A percentile compares a stretch with the other conserved stretches of the same genome.
phyloP scores from a whole-genome alignment of 371 early-diverging fungal genomes.

The Lichtheimia corymbifera region DNA sequence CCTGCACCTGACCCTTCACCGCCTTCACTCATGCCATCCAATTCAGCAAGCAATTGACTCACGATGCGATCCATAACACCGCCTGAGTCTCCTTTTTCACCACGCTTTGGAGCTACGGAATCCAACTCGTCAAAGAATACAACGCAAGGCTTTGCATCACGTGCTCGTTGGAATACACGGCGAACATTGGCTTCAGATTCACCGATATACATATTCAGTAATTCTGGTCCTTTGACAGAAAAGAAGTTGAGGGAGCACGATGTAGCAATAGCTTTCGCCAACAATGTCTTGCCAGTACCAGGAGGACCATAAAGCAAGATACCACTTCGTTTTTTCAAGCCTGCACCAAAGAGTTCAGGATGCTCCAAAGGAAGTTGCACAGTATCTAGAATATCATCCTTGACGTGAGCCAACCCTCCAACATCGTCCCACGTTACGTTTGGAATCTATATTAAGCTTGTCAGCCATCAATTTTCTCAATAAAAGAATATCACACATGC shows the following conservation, averaged over 20 bases:
- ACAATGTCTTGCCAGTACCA: slow-evolving; percentile 98
- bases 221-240: slow-evolving; percentile 99
- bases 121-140: slow-evolving; percentile 99
- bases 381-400: slow-evolving; percentile 96
- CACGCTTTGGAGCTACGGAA: slow-evolving; percentile 96
- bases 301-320: slow-evolving; percentile 97
- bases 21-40: slow-evolving; percentile 87
- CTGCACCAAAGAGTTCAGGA: slow-evolving; percentile 95
- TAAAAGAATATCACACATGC: slow-evolving; percentile 21
- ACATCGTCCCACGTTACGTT: slow-evolving; percentile 99
- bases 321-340: slow-evolving; percentile 97
- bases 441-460: slow-evolving; percentile 66
- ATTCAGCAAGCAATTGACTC: slow-evolving; percentile 91
- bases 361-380: slow-evolving; percentile 98
- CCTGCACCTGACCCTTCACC: slow-evolving; percentile 52
- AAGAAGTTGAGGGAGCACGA: slow-evolving; percentile 98
- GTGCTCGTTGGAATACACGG: slow-evolving; percentile 96
- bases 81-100: slow-evolving; percentile 95
- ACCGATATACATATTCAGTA: slow-evolving; percentile 91
- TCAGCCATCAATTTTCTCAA: not conserved
- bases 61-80: slow-evolving; percentile 99
- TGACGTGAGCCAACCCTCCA: slow-evolving; percentile 97
- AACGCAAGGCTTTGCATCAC: slow-evolving; percentile 98
- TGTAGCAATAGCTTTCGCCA: slow-evolving; percentile 99
- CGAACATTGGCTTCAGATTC: slow-evolving; percentile 97